These are phyloP conservation scores for Hypsizygus ulmarius DNA, from an alignment of 1,284 basidiomycete species.

Conservation along the genomic window DNA sequence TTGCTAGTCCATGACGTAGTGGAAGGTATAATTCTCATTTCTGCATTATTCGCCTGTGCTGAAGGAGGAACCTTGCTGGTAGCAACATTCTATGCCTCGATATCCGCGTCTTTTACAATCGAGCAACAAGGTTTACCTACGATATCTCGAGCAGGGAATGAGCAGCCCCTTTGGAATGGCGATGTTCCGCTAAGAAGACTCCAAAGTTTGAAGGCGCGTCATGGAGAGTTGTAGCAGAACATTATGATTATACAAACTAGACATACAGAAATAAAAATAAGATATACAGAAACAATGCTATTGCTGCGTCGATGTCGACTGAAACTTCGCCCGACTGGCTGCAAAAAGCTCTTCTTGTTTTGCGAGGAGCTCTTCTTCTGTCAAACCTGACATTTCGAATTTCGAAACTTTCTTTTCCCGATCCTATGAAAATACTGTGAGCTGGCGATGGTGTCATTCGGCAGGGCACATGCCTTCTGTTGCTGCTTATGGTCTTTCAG, in stretches of 20 bases:
- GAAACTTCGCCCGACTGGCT: conserved; percentile 75
- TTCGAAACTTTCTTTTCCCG: conserved; percentile 88
- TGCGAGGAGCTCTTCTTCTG: conserved; percentile 85
- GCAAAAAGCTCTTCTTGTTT: conserved; percentile 93
- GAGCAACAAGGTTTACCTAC: conserved; percentile 78
- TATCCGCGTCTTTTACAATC: conserved; percentile 81
- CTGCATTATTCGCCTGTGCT: neutral
- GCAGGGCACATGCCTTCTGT: conserved; percentile 66
- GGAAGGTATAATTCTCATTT: conserved; percentile 48
- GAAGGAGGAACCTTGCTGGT: conserved; percentile 6
- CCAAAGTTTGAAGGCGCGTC: conserved; percentile 40
- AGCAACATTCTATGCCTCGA: conserved; percentile 72
- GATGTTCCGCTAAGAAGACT: conserved; percentile 59
- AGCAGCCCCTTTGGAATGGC: conserved; percentile 61
- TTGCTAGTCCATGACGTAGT: conserved; percentile 53
- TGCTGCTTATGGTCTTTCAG: conserved; percentile 94
- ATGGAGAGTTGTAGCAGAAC: conserved; percentile 25
- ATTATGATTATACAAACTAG: conserved; percentile 35
- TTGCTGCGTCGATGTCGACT: conserved; percentile 51
- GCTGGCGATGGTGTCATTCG: neutral
- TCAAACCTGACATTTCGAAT: conserved; percentile 87
- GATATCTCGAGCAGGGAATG: conserved; percentile 32
- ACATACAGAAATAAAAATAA: conserved; percentile 31
- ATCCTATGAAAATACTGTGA: conserved; percentile 47
- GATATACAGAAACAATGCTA: conserved; percentile 26